Conservation (phyloP, 2,329 filamentous ascomycete species). For the Colletotrichum navitas region DNA sequence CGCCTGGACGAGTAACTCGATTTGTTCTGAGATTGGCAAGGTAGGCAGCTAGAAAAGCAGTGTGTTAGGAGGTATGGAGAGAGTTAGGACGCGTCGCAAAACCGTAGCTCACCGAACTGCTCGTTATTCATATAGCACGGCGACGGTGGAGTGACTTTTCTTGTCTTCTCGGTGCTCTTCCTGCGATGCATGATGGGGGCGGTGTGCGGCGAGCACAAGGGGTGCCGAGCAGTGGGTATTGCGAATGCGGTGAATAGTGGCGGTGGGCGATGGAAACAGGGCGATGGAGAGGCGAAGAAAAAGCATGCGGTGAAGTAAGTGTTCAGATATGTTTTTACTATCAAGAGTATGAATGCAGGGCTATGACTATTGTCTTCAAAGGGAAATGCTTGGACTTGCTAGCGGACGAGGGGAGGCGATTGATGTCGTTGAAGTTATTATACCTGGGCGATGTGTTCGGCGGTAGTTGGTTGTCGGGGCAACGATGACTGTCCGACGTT, state of each 20-base stretch:
- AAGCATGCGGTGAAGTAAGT: slow-evolving; percentile 26
- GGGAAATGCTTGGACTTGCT: background rate
- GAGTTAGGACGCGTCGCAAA: slow-evolving; percentile 17
- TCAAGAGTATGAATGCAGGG: slow-evolving; percentile 22
- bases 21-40: slow-evolving; percentile 75
- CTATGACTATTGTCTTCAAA: slow-evolving; percentile 11
- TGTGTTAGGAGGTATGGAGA: slow-evolving; percentile 16
- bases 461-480: slow-evolving; percentile 40
- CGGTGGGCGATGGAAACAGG: background rate
- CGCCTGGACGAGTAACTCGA: slow-evolving; percentile 75
- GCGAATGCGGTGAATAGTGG: slow-evolving; percentile 5
- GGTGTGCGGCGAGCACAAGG: background rate
- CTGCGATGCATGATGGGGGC: slow-evolving; percentile 35
- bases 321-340: slow-evolving; percentile 16
- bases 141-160: slow-evolving; percentile 72
- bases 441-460: slow-evolving; percentile 38
- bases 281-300: background rate
- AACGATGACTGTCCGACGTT: slow-evolving; percentile 30
- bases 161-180: slow-evolving; percentile 54
- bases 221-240: background rate
- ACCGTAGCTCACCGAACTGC: slow-evolving; percentile 69
- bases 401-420: background rate
- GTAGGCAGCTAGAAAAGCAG: slow-evolving; percentile 34
- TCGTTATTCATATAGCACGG: slow-evolving; percentile 75
- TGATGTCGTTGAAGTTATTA: slow-evolving; percentile 35